Conservation (phyloP, 2,329 filamentous ascomycete species). For the Akanthomyces dipterigenus region DNA sequence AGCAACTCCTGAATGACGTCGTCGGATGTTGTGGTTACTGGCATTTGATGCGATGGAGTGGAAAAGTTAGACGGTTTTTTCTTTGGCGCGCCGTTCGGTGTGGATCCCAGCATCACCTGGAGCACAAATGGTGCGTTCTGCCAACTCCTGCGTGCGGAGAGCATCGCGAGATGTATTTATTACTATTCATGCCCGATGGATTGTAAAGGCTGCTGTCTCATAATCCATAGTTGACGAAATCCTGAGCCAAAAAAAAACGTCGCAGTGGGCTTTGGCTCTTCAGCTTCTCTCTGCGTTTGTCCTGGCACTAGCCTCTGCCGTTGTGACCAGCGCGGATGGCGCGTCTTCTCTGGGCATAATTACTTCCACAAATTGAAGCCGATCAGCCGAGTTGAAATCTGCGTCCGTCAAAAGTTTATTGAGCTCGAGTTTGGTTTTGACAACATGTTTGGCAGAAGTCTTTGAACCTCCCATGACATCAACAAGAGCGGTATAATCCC, state of each 20-base stretch:
- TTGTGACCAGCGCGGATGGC: conserved; percentile 60
- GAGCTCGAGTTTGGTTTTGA: conserved; percentile 64
- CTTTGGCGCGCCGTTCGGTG: neutral
- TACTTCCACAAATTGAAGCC: conserved; percentile 69
- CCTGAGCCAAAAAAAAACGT: neutral
- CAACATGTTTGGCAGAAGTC: conserved; percentile 54
- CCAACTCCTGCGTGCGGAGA: neutral
- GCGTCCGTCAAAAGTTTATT: conserved; percentile 57
- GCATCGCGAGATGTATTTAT: neutral
- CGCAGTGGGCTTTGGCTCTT: neutral
- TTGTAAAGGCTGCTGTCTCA: neutral
- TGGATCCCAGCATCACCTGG: neutral
- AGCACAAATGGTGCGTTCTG: neutral
- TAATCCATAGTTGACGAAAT: neutral
- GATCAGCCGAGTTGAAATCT: conserved; percentile 51
- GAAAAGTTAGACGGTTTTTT: neutral
- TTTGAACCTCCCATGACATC: conserved; percentile 60
- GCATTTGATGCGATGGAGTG: neutral
- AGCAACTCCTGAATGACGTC: neutral
- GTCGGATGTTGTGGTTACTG: neutral
- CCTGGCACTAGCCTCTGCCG: conserved; percentile 63
- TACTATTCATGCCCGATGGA: no score
- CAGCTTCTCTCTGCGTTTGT: conserved; percentile 46
- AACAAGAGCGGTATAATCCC: conserved; percentile 66
- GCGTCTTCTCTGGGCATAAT: conserved; percentile 77